Evolutionary conservation across 2,329 filamentous ascomycete genomes (phyloP).

Genomic region (Akanthomyces dipterigenus): DNA sequence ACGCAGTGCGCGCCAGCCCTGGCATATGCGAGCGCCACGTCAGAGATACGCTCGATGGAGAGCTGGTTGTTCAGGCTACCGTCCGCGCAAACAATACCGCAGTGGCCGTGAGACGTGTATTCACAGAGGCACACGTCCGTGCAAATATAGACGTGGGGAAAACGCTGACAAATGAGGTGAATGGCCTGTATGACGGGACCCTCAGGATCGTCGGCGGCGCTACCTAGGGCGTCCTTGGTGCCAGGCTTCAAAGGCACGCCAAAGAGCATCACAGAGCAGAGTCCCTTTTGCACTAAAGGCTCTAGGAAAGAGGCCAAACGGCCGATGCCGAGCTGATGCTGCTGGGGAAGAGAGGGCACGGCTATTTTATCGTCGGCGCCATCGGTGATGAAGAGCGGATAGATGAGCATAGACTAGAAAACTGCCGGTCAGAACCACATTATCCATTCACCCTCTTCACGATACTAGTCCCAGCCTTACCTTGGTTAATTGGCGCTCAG

Average conservation of each 20-base stretch:
- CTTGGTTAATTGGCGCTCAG: constrained; percentile 80
- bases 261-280: constrained; percentile 90
- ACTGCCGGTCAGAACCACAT: too few species aligned
- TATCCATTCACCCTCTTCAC: too few species aligned
- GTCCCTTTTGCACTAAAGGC: constrained; percentile 80
- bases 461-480: too few species aligned
- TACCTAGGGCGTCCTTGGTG: constrained; percentile 86
- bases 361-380: constrained; percentile 84
- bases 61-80: constrained; percentile 87
- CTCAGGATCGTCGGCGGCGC: constrained; percentile 83
- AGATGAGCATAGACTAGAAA: constrained; percentile 95
- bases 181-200: constrained; percentile 89
- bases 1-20: constrained; percentile 93
- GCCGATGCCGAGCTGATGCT: constrained; percentile 82
- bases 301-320: constrained; percentile 77
- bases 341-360: constrained; percentile 86
- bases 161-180: constrained; percentile 72
- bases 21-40: constrained; percentile 96
- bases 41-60: constrained; percentile 88
- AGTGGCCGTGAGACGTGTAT: constrained; percentile 97
- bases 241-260: constrained; percentile 78
- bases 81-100: constrained; percentile 89
- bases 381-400: constrained; percentile 94
- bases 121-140: constrained; percentile 96
- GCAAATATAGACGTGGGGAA: constrained; percentile 86